These are phyloP conservation scores for Globisporangium echinulatum DNA, from an alignment of 352 stramenopile genomes.

Conservation along the genomic window DNA sequence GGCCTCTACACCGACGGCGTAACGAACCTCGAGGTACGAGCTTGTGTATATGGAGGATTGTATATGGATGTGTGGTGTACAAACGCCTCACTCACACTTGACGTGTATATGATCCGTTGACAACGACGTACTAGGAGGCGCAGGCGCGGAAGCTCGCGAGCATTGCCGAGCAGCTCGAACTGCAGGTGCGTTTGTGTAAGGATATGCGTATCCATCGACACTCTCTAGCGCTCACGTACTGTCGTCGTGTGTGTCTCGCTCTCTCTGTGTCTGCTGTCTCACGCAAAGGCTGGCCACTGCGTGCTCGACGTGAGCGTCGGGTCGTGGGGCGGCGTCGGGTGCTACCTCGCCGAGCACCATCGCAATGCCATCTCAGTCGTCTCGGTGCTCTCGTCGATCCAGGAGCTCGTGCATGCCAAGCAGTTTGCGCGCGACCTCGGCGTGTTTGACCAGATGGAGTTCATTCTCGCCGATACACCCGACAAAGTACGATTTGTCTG, in stretches of 20 bases:
- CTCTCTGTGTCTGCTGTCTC: no score
- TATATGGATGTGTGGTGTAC: no score
- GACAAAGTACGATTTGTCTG: slow-evolving; percentile 27
- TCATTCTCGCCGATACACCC: slow-evolving; percentile 57
- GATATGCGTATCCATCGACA: background rate
- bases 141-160: slow-evolving; percentile 64
- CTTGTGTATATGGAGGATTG: no score
- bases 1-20: slow-evolving; percentile 57
- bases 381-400: slow-evolving; percentile 45
- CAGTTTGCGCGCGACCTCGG: slow-evolving; percentile 55
- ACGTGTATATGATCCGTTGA: no score
- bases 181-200: slow-evolving; percentile 28
- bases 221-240: background rate
- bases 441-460: slow-evolving; percentile 59
- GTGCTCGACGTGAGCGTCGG: slow-evolving; percentile 82
- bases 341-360: slow-evolving; percentile 52
- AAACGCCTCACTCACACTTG: no score
- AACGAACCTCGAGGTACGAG: slow-evolving; percentile 28
- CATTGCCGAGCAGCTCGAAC: slow-evolving; percentile 49
- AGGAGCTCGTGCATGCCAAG: slow-evolving; percentile 51
- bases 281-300: slow-evolving; percentile 31
- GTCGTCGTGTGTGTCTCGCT: no score
- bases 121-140: slow-evolving; percentile 24
- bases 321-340: slow-evolving; percentile 74
- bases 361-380: slow-evolving; percentile 41